Evolutionary conservation across 352 stramenopile genomes (phyloP).

Genomic region (Globisporangium carolinianum): DNA sequence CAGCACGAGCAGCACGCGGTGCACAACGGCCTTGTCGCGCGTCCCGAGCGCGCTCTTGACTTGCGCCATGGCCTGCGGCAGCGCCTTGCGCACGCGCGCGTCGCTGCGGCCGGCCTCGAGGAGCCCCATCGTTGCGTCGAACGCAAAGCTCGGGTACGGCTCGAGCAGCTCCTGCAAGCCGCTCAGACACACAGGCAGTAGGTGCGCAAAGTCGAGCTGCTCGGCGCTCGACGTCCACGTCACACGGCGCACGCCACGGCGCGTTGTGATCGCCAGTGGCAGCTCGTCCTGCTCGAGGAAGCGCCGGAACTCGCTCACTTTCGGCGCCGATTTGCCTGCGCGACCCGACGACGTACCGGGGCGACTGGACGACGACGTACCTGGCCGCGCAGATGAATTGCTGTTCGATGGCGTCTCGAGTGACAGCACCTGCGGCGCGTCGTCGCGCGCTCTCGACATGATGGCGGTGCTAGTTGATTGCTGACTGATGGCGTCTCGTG

Average conservation of each 20-base stretch:
- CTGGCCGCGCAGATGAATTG: not conserved
- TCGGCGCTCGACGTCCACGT: conserved; percentile 52
- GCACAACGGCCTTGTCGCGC: conserved; percentile 53
- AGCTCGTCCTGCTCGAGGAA: conserved; percentile 65
- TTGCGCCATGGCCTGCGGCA: conserved; percentile 52
- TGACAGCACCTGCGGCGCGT: conserved; percentile 46
- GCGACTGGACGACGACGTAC: conserved; percentile 12
- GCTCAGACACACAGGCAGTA: conserved; percentile 65
- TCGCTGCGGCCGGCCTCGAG: conserved; percentile 46
- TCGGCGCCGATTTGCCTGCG: conserved; percentile 32
- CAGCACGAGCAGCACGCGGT: conserved; percentile 62
- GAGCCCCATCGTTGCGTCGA: conserved; percentile 55
- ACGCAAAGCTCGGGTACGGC: conserved; percentile 65
- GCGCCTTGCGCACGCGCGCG: conserved; percentile 37
- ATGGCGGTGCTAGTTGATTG: not conserved
- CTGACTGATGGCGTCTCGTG: not conserved
- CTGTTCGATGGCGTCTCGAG: conserved; percentile 20
- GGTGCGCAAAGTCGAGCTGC: conserved; percentile 56
- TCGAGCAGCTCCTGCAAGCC: conserved; percentile 71
- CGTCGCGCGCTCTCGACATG: conserved; percentile 9
- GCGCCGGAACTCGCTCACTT: conserved; percentile 66
- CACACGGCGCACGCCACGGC: conserved; percentile 34
- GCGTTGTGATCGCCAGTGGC: conserved; percentile 44
- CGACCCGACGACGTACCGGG: conserved; percentile 43
- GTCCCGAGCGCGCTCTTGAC: conserved; percentile 60